Evolutionary conservation across 139 green algal genomes (phyloP).

Genomic region (Asterochloris sp.): DNA sequence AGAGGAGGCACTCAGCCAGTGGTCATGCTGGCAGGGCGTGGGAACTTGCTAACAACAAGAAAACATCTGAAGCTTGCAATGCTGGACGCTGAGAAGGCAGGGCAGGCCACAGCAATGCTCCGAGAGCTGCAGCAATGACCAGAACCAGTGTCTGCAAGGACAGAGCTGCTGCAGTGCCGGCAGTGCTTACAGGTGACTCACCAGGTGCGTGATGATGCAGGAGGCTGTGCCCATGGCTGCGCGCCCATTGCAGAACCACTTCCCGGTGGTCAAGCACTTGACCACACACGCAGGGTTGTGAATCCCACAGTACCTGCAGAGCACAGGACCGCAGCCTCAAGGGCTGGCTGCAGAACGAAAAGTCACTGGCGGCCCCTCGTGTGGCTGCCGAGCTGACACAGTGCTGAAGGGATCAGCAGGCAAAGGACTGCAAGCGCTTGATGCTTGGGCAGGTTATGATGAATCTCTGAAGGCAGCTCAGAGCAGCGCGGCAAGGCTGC

Average conservation of each 20-base stretch:
- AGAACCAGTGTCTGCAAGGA: not conserved
- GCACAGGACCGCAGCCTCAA: not conserved
- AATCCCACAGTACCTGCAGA: conserved; percentile 90
- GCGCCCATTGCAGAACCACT: conserved; percentile 96
- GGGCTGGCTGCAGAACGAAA: not conserved
- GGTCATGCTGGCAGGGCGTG: too few species aligned
- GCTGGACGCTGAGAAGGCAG: not conserved
- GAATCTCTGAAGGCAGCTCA: not conserved
- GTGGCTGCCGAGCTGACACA: not conserved
- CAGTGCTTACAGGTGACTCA: conserved; percentile 1
- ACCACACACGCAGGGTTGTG: conserved; percentile 85
- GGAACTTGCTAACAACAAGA: too few species aligned
- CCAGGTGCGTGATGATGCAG: conserved; percentile 89
- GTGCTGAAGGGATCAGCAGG: not conserved
- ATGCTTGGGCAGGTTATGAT: not conserved
- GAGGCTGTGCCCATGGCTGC: conserved; percentile 58
- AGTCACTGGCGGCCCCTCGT: not conserved
- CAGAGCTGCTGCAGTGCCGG: not conserved
- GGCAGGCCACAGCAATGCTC: not conserved
- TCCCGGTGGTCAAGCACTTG: conserved; percentile 83
- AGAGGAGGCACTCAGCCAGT: too few species aligned
- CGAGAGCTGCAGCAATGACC: not conserved
- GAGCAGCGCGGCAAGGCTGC: not conserved
- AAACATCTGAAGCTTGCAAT: too few species aligned
- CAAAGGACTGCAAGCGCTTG: not conserved